Conservation (phyloP, 371 early-diverging fungal species). For the Chytridium lagenaria region DNA sequence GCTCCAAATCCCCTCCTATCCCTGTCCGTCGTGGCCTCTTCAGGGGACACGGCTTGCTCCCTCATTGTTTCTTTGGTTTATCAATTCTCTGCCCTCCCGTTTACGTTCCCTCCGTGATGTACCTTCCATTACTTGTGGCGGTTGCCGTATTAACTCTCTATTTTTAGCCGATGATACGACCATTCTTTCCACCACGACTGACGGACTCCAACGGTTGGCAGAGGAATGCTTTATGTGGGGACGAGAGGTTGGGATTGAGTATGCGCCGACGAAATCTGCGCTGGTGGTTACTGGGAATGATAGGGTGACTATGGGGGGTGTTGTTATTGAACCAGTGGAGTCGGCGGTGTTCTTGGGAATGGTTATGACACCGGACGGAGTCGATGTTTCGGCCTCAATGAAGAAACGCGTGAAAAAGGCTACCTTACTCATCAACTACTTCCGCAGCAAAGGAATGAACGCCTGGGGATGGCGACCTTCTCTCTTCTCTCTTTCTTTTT, state of each 20-base stretch:
- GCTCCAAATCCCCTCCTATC: too few species aligned
- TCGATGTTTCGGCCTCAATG: neutral
- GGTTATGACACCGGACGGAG: neutral
- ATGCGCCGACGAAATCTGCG: neutral
- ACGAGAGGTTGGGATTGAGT: neutral
- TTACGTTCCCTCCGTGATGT: too few species aligned
- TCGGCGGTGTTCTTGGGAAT: slow-evolving; percentile 16
- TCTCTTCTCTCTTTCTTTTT: neutral
- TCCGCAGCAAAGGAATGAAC: slow-evolving; percentile 14
- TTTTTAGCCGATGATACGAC: slow-evolving; percentile 29
- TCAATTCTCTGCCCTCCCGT: too few species aligned
- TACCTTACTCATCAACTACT: neutral
- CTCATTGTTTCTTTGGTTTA: too few species aligned
- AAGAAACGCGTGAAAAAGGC: neutral
- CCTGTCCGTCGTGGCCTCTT: too few species aligned
- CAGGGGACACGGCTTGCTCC: too few species aligned
- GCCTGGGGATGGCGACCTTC: slow-evolving; percentile 12
- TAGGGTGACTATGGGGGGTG: neutral
- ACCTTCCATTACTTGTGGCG: too few species aligned
- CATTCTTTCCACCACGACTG: slow-evolving; percentile 1
- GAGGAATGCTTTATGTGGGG: slow-evolving; percentile 3
- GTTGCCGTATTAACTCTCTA: slow-evolving; percentile 12
- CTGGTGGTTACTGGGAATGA: neutral
- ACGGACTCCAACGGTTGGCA: neutral
- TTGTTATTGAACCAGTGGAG: neutral